Base-by-base conservation (phyloP, 345 rosid species). In the Lenwebbia sp. region DNA sequence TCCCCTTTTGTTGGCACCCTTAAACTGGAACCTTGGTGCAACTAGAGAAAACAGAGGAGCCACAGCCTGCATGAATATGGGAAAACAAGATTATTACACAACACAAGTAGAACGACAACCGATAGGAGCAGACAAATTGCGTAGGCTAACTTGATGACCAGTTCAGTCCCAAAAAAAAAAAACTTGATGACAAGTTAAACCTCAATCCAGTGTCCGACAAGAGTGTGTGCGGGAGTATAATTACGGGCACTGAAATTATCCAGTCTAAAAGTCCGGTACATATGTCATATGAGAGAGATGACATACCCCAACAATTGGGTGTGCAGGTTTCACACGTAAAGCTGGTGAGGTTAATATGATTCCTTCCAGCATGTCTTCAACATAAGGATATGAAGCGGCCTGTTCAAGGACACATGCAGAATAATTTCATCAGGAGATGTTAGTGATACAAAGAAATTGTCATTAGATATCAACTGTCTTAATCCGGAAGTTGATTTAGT, bases 1-100 rank as follows among this genome's bases (percentile, higher is more conserved):
- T 49, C 99, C 99, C 89, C 96, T 92, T 90, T 94, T 97, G 96
- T 97, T 97, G 54, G 99, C 99, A 88, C 99, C 99, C 90, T 96
- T 97, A 87, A 97, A 95, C 90, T 95, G 99, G 88, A 92, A 90
- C 92, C 91, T 93, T 22, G 99, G 99, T 5, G 87, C 96, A 5
- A 97, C 87, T 89, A 96, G 88, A 78, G 99, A 96, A 90, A 97
- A 92, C 83, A 97, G 78, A 50, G 99, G 99, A 86, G 99, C 99
- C 84, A 97, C 90, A 12, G 98, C 99, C 99, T 97, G 92, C 87
- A 87, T 13, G 49, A 87, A 83, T 44, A 56, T 82, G 54, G n/a
- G 25, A 65, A 52, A 5, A 76, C 13, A 44, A 50, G 86, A 37
- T 37, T 49, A 47, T 60, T 33, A 50, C 37, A 52, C 44, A n/a